Percentiles rank a stretch among this genome's conserved stretches.
Evolutionary conservation across 495 filamentous ascomycete species (phyloP).

Genomic region (Cryomyces antarcticus): DNA sequence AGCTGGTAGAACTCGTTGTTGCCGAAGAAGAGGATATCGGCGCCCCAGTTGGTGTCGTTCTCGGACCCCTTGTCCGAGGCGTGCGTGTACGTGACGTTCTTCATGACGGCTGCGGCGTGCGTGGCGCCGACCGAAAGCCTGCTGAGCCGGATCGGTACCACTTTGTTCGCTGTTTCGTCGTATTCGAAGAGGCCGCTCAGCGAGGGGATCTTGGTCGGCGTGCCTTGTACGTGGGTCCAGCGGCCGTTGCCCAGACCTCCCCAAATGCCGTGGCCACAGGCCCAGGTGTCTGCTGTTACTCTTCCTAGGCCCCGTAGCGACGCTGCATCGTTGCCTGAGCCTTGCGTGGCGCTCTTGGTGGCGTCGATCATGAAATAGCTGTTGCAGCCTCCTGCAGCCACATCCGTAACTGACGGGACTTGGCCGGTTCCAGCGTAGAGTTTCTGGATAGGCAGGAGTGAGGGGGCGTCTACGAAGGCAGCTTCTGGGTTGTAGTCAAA

Average conservation of each 20-base stretch:
- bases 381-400: slow-evolving; percentile 70
- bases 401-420: slow-evolving; percentile 39
- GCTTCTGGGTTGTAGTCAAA: slow-evolving; percentile 41
- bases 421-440: slow-evolving; percentile 46
- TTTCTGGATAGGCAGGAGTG: slow-evolving; percentile 39
- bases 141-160: slow-evolving; percentile 58
- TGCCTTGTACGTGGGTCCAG: slow-evolving; percentile 74
- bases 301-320: slow-evolving; percentile 24
- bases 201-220: slow-evolving; percentile 62
- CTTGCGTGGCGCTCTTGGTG: slow-evolving; percentile 28
- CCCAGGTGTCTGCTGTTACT: slow-evolving; percentile 56
- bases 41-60: slow-evolving; percentile 60
- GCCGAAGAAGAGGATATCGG: slow-evolving; percentile 81
- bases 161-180: slow-evolving; percentile 43
- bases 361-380: slow-evolving; percentile 77
- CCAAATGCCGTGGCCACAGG: slow-evolving; percentile 67
- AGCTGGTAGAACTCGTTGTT: slow-evolving; percentile 87
- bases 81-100: slow-evolving; percentile 48
- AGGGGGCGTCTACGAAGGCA: slow-evolving; percentile 46
- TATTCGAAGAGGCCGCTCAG: slow-evolving; percentile 71
- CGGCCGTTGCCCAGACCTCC: slow-evolving; percentile 68
- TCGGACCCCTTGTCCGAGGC: slow-evolving; percentile 25
- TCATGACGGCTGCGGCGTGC: slow-evolving; percentile 62
- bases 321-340: slow-evolving; percentile 22
- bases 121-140: slow-evolving; percentile 53